These are phyloP conservation scores for Talaromyces piceae DNA, from an alignment of 2,329 filamentous ascomycete genomes.

Conservation along the genomic window DNA sequence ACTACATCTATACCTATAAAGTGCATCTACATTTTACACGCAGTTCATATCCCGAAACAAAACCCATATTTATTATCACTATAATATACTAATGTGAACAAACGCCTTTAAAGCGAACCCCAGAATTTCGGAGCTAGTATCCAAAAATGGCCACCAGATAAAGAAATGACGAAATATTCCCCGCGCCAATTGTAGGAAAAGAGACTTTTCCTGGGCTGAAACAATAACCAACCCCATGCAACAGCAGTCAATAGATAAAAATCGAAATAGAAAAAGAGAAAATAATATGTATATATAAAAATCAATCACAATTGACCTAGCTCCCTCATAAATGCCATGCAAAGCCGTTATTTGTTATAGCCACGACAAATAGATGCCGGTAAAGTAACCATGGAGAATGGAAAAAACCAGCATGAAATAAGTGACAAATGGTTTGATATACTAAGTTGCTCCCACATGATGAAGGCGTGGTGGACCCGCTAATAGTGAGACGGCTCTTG, in stretches of 20 bases:
- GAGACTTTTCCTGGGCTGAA: not conserved
- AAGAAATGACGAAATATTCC: not conserved
- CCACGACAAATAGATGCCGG: not conserved
- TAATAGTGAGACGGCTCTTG: too few relatives aligned
- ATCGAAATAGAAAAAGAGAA: too few relatives aligned
- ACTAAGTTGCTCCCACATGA: constrained; percentile 1
- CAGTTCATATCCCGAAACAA: not conserved
- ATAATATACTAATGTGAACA: not conserved
- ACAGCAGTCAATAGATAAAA: not conserved
- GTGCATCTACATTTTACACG: not conserved
- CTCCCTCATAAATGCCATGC: not conserved
- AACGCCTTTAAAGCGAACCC: not conserved
- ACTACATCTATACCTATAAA: not conserved
- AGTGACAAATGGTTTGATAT: too few relatives aligned
- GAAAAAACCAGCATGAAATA: not conserved
- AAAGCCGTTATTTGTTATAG: constrained; percentile 7
- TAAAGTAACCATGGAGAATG: not conserved
- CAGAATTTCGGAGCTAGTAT: not conserved
- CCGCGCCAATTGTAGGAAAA: too few relatives aligned
- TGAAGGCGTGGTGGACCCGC: too few relatives aligned
- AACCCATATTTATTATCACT: constrained; percentile 1
- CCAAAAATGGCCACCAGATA: not conserved
- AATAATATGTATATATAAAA: too few relatives aligned
- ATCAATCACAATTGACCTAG: not conserved
- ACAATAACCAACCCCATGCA: not conserved